Conservation (phyloP, 176 grass and related monocot genomes). For the Eremochloa ophiuroides region DNA sequence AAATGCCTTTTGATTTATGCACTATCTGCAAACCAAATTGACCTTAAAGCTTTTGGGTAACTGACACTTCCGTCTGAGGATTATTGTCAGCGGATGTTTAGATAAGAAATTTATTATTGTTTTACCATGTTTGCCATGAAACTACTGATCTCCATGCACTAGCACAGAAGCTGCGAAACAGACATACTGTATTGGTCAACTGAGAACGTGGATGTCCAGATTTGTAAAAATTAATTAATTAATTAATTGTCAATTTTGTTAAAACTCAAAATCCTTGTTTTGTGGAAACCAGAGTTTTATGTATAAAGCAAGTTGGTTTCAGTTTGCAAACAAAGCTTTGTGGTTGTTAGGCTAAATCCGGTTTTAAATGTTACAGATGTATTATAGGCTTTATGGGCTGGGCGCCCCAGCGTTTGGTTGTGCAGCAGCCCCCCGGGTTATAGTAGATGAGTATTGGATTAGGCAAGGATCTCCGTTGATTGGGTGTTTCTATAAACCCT, state of each 20-base stretch:
- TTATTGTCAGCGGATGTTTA: neutral
- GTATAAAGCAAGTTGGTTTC: neutral
- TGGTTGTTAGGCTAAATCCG: neutral
- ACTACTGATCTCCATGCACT: neutral
- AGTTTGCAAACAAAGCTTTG: neutral
- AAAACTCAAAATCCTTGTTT: neutral
- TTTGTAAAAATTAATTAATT: neutral
- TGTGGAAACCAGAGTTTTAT: neutral
- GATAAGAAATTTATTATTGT: too few relatives aligned
- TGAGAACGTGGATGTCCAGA: neutral
- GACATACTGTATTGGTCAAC: neutral
- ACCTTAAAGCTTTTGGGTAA: neutral
- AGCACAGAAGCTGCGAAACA: neutral
- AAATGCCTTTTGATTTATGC: neutral
- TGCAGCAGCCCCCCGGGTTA: too few relatives aligned
- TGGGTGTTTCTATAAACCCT: too few relatives aligned
- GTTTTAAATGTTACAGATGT: too few relatives aligned
- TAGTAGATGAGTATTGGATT: too few relatives aligned
- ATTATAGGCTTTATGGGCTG: too few relatives aligned
- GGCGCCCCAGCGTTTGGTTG: too few relatives aligned
- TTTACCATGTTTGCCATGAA: too few relatives aligned
- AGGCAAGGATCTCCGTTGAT: too few relatives aligned
- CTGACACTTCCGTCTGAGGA: neutral
- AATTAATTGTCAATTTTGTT: neutral
- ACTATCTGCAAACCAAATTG: neutral